A percentile compares a stretch with the other conserved stretches of the same genome.
phyloP scores from a whole-genome alignment of 768 basidiomycete genomes.

The Kwoniella bestiolae region DNA sequence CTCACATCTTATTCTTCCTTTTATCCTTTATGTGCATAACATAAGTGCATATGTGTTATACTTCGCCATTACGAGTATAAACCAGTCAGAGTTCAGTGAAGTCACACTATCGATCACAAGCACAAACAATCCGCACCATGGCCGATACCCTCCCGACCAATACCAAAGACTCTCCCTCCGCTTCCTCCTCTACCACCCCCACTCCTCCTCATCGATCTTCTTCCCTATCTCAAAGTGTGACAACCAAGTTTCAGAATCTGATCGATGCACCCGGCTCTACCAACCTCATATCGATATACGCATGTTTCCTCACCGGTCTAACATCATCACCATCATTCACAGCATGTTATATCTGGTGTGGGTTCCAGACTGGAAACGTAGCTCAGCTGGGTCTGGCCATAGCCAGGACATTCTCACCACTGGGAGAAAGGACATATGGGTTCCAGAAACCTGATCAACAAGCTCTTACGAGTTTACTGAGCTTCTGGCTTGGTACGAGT shows the following conservation, averaged over 20 bases:
- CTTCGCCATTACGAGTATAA: too few relatives aligned
- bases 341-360: conserved; percentile 56
- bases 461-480: conserved; percentile 75
- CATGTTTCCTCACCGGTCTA: conserved; percentile 52
- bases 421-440: conserved; percentile 59
- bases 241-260: neutral
- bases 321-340: conserved; percentile 41
- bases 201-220: neutral
- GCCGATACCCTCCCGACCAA: neutral
- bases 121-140: neutral
- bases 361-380: conserved; percentile 57
- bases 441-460: conserved; percentile 85
- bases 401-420: conserved; percentile 70
- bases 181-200: neutral
- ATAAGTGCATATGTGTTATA: neutral
- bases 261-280: conserved; percentile 18
- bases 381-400: conserved; percentile 76
- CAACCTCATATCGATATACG: conserved; percentile 44
- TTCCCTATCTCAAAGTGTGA: neutral
- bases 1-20: neutral
- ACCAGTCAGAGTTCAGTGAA: too few relatives aligned
- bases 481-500: conserved; percentile 78
- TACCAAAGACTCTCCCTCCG: conserved; percentile 15
- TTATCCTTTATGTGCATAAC: neutral
- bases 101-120: too few relatives aligned